Evolutionary conservation across 441 rosid species (phyloP).

Genomic region (Populus hybrid): DNA sequence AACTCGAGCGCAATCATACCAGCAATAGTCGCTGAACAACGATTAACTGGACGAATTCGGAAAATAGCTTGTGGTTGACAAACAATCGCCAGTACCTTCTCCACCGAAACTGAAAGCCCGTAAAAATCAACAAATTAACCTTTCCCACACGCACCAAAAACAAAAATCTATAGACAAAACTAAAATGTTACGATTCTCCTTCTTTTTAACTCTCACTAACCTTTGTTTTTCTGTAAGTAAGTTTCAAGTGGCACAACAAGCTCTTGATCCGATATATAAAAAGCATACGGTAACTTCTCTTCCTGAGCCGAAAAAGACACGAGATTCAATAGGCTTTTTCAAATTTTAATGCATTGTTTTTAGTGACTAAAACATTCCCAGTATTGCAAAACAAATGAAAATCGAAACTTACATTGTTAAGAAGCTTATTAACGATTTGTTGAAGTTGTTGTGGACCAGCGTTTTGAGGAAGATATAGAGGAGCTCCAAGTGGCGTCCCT

Average conservation of each 20-base stretch:
- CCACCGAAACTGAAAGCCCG: conserved; percentile 80
- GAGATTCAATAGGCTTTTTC: not conserved
- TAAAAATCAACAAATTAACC: conserved; percentile 8
- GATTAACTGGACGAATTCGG: conserved; percentile 84
- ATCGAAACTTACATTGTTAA: conserved; percentile 49
- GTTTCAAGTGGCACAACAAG: conserved; percentile 77
- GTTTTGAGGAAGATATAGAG: conserved; percentile 83
- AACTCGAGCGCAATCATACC: conserved; percentile 39
- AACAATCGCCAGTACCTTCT: conserved; percentile 84
- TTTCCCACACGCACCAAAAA: not conserved
- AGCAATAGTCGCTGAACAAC: conserved; percentile 89
- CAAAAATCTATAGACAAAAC: not conserved
- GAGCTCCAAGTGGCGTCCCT: conserved; percentile 64
- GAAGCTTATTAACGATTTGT: conserved; percentile 82
- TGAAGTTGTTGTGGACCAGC: conserved; percentile 88
- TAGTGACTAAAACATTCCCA: conserved; percentile 9
- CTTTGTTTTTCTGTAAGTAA: conserved; percentile 84
- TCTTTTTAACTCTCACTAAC: conserved; percentile 25
- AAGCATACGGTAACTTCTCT: conserved; percentile 86
- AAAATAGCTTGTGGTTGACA: conserved; percentile 97
- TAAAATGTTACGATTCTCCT: not conserved
- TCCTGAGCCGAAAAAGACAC: conserved; percentile 46
- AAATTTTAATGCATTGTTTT: not conserved
- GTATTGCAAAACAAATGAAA: not conserved
- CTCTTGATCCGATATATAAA: conserved; percentile 84